Evolutionary conservation across 164 flowering plant genomes (phyloP), one percentile per base, ranked within the genome.

Genomic region (Dillenia suffruticosa): DNA sequence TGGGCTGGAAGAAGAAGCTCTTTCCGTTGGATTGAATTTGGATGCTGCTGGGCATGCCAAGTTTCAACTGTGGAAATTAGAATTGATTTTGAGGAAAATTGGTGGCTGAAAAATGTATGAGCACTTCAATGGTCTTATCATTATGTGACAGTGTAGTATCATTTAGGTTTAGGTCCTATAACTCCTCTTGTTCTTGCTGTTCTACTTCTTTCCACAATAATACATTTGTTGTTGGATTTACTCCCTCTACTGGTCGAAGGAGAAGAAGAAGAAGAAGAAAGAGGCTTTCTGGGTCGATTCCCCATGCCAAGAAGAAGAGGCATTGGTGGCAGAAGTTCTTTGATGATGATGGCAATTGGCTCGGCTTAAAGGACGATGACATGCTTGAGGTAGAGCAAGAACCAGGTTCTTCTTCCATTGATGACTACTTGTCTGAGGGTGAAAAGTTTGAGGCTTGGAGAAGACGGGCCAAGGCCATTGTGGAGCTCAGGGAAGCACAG

Each of bases 381-480:
- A 57, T 82, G 80, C 56, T 77, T 14, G 77, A 71, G 13, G 71
- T 58, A 10, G 76, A 70, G 11, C 77, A 63, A 51, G 71, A 70
- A 32, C 46, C 7, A 5, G 40, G 40, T 32, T 32, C 4, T 32
- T 32, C 40, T 32, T 59, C 70, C 2, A 63, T 59, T 45, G 83
- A 73, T 17, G 86, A 76, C 13, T 78, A 74, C 24, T 17, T 79
- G 49, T 73, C 87, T 0, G 99, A 84, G 53, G 77, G 58, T 54
- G 87, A 85, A 17, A 92, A 79, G 67, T 95, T 95, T 68, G 92
- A 91, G 76, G 96, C 88, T 9, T 95, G 99, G 99, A 95, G 70
- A 77, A 85, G 83, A 68, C 78, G 97, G 70, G 99, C 99, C 0
- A 97, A 95, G 84, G 96, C 96, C 0, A 89, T 95, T 46, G 49